A percentile compares a stretch with the other conserved stretches of the same genome.
phyloP scores from a whole-genome alignment of 805 yeast species.

The Nakazawaea wyomingensis region DNA sequence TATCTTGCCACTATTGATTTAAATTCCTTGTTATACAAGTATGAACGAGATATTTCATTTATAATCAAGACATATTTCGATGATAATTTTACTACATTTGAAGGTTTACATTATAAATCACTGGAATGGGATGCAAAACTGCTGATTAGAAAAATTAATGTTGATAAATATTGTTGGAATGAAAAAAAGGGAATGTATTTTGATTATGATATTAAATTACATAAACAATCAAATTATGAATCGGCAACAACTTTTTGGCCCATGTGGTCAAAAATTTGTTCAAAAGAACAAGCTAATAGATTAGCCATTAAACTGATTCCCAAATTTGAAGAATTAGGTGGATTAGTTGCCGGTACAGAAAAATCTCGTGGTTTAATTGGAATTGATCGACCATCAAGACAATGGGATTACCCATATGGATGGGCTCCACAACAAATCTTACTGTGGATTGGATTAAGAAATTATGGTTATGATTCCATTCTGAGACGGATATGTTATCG shows the following conservation, averaged over 20 bases:
- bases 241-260: slow-evolving; percentile 93
- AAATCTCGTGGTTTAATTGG: slow-evolving; percentile 68
- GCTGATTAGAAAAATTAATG: slow-evolving; percentile 40
- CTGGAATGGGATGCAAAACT: slow-evolving; percentile 63
- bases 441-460: slow-evolving; percentile 81
- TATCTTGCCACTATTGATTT: slow-evolving; percentile 86
- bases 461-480: slow-evolving; percentile 62
- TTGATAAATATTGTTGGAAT: slow-evolving; percentile 79
- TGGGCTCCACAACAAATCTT: slow-evolving; percentile 99
- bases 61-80: slow-evolving; percentile 53
- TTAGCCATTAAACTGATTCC: slow-evolving; percentile 55
- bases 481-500: slow-evolving; percentile 73
- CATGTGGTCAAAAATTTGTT: slow-evolving; percentile 74
- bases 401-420: slow-evolving; percentile 97
- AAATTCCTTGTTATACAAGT: slow-evolving; percentile 80
- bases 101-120: slow-evolving; percentile 42
- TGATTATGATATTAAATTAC: slow-evolving; percentile 68
- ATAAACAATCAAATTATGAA: slow-evolving; percentile 60
- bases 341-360: slow-evolving; percentile 79
- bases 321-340: slow-evolving; percentile 82
- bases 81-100: slow-evolving; percentile 36
- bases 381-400: slow-evolving; percentile 75
- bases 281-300: slow-evolving; percentile 58
- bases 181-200: slow-evolving; percentile 71
- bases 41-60: slow-evolving; percentile 77